Evolutionary conservation across 2,329 filamentous ascomycete species (phyloP).

Genomic region (Xylaria arbuscula): DNA sequence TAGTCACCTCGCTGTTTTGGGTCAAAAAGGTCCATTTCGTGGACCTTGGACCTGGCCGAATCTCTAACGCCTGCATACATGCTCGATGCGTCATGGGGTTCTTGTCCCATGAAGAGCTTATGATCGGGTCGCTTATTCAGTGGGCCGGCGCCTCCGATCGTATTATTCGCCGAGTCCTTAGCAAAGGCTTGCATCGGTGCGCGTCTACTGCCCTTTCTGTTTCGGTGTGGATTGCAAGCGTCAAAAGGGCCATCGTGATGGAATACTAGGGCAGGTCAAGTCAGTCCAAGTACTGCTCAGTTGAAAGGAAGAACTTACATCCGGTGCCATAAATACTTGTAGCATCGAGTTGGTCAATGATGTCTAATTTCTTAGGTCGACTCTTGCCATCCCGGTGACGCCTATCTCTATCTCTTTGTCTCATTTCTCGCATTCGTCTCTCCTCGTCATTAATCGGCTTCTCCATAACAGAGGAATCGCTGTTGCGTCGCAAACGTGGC

Average conservation of each 20-base stretch:
- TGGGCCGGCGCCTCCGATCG: conserved; percentile 86
- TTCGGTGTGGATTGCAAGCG: conserved; percentile 93
- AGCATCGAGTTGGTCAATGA: conserved; percentile 96
- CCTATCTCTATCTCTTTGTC: conserved; percentile 64
- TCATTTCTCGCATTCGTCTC: conserved; percentile 61
- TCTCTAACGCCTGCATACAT: conserved; percentile 69
- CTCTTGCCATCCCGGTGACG: conserved; percentile 65
- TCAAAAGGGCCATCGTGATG: conserved; percentile 98
- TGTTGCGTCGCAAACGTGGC: conserved; percentile 76
- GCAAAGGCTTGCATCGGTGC: conserved; percentile 98
- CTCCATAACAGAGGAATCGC: conserved; percentile 79
- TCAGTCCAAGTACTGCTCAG: conserved; percentile 11
- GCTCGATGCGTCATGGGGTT: conserved; percentile 84
- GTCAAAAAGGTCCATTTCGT: conserved; percentile 71
- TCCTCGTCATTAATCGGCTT: conserved; percentile 70
- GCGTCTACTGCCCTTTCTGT: conserved; percentile 81
- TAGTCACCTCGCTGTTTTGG: conserved; percentile 73
- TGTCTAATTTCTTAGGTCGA: conserved; percentile 71
- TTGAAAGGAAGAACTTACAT: conserved; percentile 66
- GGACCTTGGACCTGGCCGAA: conserved; percentile 48
- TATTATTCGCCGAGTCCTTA: conserved; percentile 91
- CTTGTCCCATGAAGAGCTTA: conserved; percentile 83
- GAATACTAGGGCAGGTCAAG: conserved; percentile 71
- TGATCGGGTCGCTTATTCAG: conserved; percentile 85
- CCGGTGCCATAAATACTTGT: conserved; percentile 95